Evolutionary conservation across 257 asterid species (phyloP).

Genomic region (Lycium barbarum): DNA sequence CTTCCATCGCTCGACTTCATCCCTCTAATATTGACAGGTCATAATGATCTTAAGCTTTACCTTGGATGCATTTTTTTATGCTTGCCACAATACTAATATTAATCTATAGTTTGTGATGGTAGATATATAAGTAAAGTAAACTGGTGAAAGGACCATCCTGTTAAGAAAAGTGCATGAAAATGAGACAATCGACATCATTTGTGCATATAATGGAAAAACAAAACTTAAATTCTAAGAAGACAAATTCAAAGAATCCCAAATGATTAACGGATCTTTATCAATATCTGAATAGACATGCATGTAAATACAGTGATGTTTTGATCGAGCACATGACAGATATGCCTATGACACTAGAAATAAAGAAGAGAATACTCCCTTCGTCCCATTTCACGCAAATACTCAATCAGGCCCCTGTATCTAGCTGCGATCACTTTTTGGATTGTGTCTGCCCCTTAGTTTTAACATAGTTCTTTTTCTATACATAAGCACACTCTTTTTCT

Average conservation of each 20-base stretch:
- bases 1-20: neutral
- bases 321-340: no score
- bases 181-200: neutral
- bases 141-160: neutral
- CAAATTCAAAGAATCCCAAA: neutral
- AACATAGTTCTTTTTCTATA: no score
- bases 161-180: neutral
- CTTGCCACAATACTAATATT: slow-evolving; percentile 2
- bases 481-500: no score
- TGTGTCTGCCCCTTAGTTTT: no score
- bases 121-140: neutral
- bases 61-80: slow-evolving; percentile 11
- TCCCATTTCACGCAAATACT: no score
- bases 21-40: neutral
- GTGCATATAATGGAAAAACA: neutral
- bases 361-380: no score
- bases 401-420: no score
- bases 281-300: no score
- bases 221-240: neutral
- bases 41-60: neutral
- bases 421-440: no score
- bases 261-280: neutral
- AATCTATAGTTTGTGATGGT: neutral
- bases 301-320: no score
- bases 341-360: no score